Evolutionary conservation across 768 basidiomycete genomes (phyloP), one percentile per base, ranked within the genome.

Genomic region (Leucocoprinus sp.): DNA sequence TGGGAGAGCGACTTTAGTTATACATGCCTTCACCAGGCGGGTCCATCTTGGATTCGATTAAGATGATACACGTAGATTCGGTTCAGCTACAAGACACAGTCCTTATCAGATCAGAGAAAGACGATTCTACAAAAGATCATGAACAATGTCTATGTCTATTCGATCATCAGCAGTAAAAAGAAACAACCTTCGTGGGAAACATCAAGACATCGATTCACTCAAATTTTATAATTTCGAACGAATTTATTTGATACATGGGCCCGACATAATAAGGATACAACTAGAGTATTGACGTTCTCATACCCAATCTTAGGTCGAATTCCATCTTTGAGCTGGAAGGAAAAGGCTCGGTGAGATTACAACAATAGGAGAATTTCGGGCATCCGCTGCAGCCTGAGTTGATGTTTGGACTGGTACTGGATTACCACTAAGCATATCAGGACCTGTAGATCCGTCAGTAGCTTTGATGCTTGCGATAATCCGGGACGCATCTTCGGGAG

Each of bases 401-500:
- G 28, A 43, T 5, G 26, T 6, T 17, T 15, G 37, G 21, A 35
- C 9, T 8, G 31, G 31, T 5, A 14, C 14, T 8, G 31, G 14
- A 14, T 8, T 12, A n/a, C 11, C 11, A 31, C n/a, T n/a, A 5
- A 14, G 31, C 6, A n/a, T 31, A 9, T 15, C n/a, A 17, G 42
- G 12, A 26, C 21, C 18, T 15, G 37, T 19, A 17, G 42, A 40
- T 17, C 31, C 12, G 12, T 12, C 28, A 26, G 31, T 35, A 37
- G 48, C 34, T 18, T 31, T 37, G 34, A 71, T 51, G 47, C 65
- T 68, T 1, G 70, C 58, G 12, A 75, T 53, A 17, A 72, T 50
- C 37, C 61, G 64, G 12, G 66, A 60, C 3, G 71, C 75, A 24
- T 70, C 63, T 8, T 65, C 52, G 7, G 73, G 71, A 19, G 63